These are phyloP conservation scores for Amoebophrya sp. DNA, from an alignment of 169 alveolate species.

Conservation along the genomic window DNA sequence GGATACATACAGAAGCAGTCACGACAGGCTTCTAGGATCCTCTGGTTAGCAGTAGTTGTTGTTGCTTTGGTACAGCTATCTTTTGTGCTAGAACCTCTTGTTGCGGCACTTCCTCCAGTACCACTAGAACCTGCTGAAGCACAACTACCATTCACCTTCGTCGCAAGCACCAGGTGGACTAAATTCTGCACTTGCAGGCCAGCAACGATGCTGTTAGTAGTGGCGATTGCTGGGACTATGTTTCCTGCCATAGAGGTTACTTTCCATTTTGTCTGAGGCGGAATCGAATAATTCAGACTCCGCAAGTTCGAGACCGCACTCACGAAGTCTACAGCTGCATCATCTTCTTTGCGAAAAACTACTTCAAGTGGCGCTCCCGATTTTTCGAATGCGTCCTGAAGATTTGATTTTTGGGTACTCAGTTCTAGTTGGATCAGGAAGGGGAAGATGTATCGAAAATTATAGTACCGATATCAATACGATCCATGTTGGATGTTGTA, in stretches of 20 bases:
- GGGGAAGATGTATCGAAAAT: too few species aligned
- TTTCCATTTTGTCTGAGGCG: neutral
- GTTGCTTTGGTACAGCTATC: neutral
- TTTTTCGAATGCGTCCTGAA: too few species aligned
- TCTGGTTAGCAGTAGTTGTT: neutral
- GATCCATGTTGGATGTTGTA: too few species aligned
- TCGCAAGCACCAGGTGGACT: neutral
- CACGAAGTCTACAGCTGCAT: neutral
- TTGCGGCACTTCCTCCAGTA: neutral
- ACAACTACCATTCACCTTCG: neutral
- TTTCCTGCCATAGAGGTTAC: conserved; percentile 78
- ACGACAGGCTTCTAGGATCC: neutral
- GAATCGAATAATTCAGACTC: neutral
- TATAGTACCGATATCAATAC: too few species aligned
- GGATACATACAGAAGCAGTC: neutral
- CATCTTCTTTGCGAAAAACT: neutral
- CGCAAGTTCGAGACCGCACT: neutral
- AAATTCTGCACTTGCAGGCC: conserved; percentile 55
- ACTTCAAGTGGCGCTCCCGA: too few species aligned
- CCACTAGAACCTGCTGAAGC: neutral
- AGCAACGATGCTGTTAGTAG: conserved; percentile 77
- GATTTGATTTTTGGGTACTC: too few species aligned
- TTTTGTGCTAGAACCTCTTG: neutral
- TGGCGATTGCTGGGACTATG: conserved; percentile 82
- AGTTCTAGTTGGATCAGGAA: too few species aligned